Evolutionary conservation across 805 yeast genomes (phyloP).

Genomic region (Hanseniaspora pseudoguilliermondii): DNA sequence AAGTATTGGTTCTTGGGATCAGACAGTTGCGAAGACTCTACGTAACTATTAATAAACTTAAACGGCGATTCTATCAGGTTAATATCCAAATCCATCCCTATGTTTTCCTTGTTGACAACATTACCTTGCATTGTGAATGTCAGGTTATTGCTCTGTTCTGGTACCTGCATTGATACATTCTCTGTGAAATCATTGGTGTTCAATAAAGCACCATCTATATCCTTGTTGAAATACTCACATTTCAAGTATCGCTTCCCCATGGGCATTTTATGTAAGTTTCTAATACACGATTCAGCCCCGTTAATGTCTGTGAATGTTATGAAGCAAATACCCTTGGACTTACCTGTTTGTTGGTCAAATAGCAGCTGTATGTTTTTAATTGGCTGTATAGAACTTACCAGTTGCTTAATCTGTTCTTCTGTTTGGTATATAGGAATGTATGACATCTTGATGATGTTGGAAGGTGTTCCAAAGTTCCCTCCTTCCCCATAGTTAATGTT

Average conservation of each 20-base stretch:
- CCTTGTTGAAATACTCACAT: conserved; percentile 60
- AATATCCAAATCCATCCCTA: conserved; percentile 34
- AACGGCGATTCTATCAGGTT: conserved; percentile 30
- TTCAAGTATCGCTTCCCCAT: conserved; percentile 60
- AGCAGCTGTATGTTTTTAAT: conserved; percentile 60
- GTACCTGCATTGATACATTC: not conserved
- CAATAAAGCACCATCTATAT: conserved; percentile 15
- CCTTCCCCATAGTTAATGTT: conserved; percentile 18
- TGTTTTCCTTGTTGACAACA: conserved; percentile 8
- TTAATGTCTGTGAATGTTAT: conserved; percentile 72
- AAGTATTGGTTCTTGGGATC: conserved; percentile 19
- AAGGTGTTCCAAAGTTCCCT: conserved; percentile 17
- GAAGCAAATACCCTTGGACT: conserved; percentile 81
- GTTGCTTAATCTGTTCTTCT: conserved; percentile 80
- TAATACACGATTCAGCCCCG: conserved; percentile 80
- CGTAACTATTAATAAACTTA: conserved; percentile 26
- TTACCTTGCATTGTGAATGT: conserved; percentile 16
- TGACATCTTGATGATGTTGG: conserved; percentile 56
- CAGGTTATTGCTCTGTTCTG: conserved; percentile 1
- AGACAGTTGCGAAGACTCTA: conserved; percentile 4
- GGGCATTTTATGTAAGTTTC: conserved; percentile 69
- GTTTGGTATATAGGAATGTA: conserved; percentile 87
- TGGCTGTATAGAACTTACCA: conserved; percentile 82
- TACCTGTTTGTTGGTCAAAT: conserved; percentile 81
- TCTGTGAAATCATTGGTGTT: conserved; percentile 13